Percentiles rank a stretch among this genome's conserved stretches.
Conservation (phyloP, 169 alveolate genomes). For the Amoebophrya sp. region DNA sequence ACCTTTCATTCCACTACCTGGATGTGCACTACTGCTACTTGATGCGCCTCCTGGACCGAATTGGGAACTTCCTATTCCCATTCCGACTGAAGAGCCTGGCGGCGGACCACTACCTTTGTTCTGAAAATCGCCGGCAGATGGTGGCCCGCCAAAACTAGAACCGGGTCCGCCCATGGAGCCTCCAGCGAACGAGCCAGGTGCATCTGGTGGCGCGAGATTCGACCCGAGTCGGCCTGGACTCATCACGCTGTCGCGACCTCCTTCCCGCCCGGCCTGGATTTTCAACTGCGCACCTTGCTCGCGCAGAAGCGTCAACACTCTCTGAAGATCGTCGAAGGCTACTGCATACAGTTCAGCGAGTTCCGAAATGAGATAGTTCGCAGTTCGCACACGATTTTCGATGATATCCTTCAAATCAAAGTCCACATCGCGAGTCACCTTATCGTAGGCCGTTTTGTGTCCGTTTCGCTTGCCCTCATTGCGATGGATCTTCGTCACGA, state of each 20-base stretch:
- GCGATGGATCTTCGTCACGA: neutral
- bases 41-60: no score
- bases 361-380: neutral
- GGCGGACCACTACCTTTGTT: no score
- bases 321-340: neutral
- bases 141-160: no score
- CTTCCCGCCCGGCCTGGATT: neutral
- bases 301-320: neutral
- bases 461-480: neutral
- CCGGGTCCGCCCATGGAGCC: no score
- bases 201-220: no score
- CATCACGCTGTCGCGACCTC: neutral
- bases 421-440: neutral
- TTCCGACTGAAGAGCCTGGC: no score
- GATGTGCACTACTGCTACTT: no score
- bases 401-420: neutral
- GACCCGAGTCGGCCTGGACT: no score
- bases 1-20: no score
- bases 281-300: neutral
- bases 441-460: neutral
- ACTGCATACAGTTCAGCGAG: neutral
- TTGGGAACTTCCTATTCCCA: no score
- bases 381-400: neutral
- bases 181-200: no score
- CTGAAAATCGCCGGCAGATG: no score